Evolutionary conservation across 495 filamentous ascomycete species (phyloP), one percentile per base, ranked within the genome.

Genomic region (Hypoxylon intermedium): DNA sequence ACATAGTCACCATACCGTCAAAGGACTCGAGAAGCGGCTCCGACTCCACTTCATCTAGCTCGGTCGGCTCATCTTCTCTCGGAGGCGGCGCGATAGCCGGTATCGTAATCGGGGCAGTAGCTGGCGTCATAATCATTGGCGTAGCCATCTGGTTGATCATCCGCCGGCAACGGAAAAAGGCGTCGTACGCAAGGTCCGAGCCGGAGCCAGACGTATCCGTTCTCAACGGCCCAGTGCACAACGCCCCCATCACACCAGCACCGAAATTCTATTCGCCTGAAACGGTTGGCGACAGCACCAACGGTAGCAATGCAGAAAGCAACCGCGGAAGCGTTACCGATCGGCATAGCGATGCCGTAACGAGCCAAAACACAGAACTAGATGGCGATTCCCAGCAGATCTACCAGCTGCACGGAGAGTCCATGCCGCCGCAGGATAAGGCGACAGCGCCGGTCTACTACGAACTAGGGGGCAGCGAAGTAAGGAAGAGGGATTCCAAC

Each of bases 41-140:
- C 1, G 53, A 40, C 31, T n/a, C 51, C 6, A 60, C 62, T 0
- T 18, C 12, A 9, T 48, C 46, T 9, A 52, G 34, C 12, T 7
- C 49, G 5, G 41, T 20, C 5, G 36, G 28, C 3, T 21, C 20
- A 20, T 62, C 58, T 5, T 24, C 13, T 13, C 61, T 77, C 6
- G 40, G 62, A 19, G 57, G 60, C 12, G 74, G 74, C 15, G 67
- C 69, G 1, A 72, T 77, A 30, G 73, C 71, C 5, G 74, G 74
- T 9, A 75, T 77, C 24, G 66, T 73, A 0, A 51, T 75, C 15
- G 74, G 67, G 1, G 28, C 51, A n/a, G 26, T 75, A 0, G 51
- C 60, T 5, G 38, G 30, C n/a, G 56, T 34, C 18, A 13, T 68
- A 5, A 41, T 76, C 0, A 6, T 73, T 4, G 49, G 11, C 3